Conservation (phyloP, 257 asterid species). For the Paraleonurus japonicus region DNA sequence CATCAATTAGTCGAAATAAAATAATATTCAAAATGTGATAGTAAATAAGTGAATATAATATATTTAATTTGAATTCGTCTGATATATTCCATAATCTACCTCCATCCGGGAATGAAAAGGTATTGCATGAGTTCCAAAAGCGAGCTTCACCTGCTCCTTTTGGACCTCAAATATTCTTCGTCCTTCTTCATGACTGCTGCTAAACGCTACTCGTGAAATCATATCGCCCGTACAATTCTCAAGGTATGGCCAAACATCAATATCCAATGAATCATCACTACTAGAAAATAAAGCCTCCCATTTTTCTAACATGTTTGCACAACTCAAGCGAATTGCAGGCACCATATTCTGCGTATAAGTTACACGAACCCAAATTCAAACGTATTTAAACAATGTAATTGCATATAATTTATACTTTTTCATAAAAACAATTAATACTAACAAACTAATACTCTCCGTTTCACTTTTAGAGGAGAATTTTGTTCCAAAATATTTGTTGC, state of each 20-base stretch:
- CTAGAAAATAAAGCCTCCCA: constrained; percentile 31
- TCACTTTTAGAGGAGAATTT: too few species aligned
- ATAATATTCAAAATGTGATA: too few species aligned
- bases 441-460: too few species aligned
- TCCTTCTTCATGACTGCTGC: constrained; percentile 48
- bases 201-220: constrained; percentile 46
- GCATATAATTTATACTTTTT: too few species aligned
- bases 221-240: constrained; percentile 43
- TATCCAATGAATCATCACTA: constrained; percentile 11
- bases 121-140: constrained; percentile 29
- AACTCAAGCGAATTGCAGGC: constrained; percentile 36
- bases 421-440: too few species aligned
- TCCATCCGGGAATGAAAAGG: constrained; percentile 57
- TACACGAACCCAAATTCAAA: neutral
- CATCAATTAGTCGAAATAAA: neutral
- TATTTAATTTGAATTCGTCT: too few species aligned
- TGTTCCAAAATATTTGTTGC: too few species aligned
- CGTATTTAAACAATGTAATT: too few species aligned
- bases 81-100: too few species aligned
- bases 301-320: constrained; percentile 37
- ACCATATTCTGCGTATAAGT: constrained; percentile 35
- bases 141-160: constrained; percentile 39
- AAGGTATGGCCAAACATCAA: constrained; percentile 49
- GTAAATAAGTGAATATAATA: too few species aligned
- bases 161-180: constrained; percentile 45